Percentiles rank a stretch among this genome's conserved stretches.
Conservation (phyloP, 1,139 yeast genomes). For the Taphrina populina region DNA sequence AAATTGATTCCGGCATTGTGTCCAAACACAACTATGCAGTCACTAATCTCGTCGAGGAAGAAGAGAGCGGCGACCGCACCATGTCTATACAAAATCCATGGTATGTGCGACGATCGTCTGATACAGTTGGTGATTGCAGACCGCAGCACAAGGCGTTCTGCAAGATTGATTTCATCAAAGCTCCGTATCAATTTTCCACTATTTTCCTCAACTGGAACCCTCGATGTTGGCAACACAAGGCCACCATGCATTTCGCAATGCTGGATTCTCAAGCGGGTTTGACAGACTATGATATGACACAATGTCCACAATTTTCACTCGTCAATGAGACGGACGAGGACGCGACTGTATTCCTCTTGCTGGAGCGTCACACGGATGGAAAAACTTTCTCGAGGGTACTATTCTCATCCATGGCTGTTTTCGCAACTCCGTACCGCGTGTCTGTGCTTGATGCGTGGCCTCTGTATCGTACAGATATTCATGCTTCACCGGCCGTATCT, state of each 20-base stretch:
- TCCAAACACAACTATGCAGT: constrained; percentile 72
- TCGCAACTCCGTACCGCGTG: too few relatives aligned
- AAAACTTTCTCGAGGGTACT: constrained; percentile 26
- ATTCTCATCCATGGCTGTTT: constrained; percentile 41
- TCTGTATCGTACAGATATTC: too few relatives aligned
- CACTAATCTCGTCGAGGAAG: constrained; percentile 44
- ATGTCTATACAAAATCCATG: constrained; percentile 57
- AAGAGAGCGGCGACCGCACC: constrained; percentile 40
- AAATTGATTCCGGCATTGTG: constrained; percentile 49
- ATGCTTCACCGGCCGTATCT: constrained; percentile 43
- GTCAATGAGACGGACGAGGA: neutral
- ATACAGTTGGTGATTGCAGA: constrained; percentile 1
- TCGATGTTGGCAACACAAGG: constrained; percentile 44
- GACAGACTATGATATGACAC: constrained; percentile 42
- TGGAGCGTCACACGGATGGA: constrained; percentile 11
- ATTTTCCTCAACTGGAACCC: constrained; percentile 72
- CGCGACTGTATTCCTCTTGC: neutral
- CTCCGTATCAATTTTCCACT: constrained; percentile 55
- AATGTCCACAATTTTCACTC: constrained; percentile 12
- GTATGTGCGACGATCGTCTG: constrained; percentile 38
- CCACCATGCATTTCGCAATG: constrained; percentile 47
- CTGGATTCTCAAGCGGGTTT: constrained; percentile 40
- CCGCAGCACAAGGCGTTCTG: too few relatives aligned
- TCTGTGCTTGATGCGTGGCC: too few relatives aligned
- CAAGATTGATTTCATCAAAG: constrained; percentile 45